Evolutionary conservation across 371 early-diverging fungal species (phyloP), one percentile per base, ranked within the genome.

Genomic region (Funneliformis caledonium): DNA sequence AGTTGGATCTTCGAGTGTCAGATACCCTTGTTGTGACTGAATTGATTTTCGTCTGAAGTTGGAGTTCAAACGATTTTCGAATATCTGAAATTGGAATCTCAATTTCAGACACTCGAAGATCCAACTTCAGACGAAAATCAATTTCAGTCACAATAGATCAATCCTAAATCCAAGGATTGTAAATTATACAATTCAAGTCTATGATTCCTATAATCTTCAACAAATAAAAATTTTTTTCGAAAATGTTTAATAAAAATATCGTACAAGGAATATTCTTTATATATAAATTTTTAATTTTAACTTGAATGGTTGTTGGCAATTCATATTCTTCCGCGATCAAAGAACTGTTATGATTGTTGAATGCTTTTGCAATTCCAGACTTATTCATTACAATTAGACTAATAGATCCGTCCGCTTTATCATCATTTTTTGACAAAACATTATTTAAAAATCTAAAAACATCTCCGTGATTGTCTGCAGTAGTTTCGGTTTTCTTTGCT

Each of bases 211-310:
- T 47, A 72, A 72, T 72, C 50, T 72, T 72, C 52, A 11, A 48
- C 48, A 5, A 72, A 10, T 50, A 52, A 50, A 14, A 72, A 52
- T 72, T 16, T 31, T 72, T 72, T 50, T 72, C 72, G 26, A 72
- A 26, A 33, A 26, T 52, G 1, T 14, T 31, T 2, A 10, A 12
- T 26, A 72, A 72, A 26, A 72, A 52, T 52, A 33, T 22, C 37
- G 14, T 22, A 37, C 68, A 68, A 6, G 68, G 16, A n/a, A n/a
- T n/a, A 68, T 14, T 11, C 6, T 43, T 33, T 43, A 43, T 43
- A 42, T 68, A 68, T 37, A 68, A 42, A 37, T 68, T 68, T 43
- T 26, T 7, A 10, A 64, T 10, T 37, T 37, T 37, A 37, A 14
- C 33, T 42, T 68, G 37, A 68, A 42, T 68, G 10, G 7, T 68